Base-by-base conservation (phyloP, 1,284 basidiomycete species). In the Puccinia novopanici region DNA sequence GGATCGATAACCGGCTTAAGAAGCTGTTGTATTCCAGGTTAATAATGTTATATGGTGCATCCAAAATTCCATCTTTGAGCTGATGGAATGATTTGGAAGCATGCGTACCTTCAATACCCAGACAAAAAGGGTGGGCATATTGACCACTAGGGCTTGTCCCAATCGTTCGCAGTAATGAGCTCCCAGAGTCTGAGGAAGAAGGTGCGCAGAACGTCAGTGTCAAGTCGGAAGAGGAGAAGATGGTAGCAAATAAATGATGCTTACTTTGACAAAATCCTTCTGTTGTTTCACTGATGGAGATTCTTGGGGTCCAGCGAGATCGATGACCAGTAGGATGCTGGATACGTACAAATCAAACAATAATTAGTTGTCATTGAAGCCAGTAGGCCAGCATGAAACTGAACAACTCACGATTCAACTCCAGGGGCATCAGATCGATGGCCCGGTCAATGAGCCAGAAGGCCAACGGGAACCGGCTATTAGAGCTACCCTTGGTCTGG, bases 371-470 rank as follows among this genome's bases (percentile, higher is more conserved):
- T 22, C n/a, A n/a, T 30, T 8, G 61, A n/a, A 19, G 17, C 24
- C 9, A 34, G 19, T 52, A 24, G 9, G 13, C 4, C 30, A 1
- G 19, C 17, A 2, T 42, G 30, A 22, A 68, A 17, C 22, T 27
- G 13, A 8, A 24, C 9, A 40, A 61, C 78, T 30, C 42, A 80
- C 78, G 78, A 85, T 82, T 86, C 86, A 27, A 86, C 85, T 45
- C 85, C 85, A 9, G 85, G 84, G 85, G 85, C 86, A 86, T 86
- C 67, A 86, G 78, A 81, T 86, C 86, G 80, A 86, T 85, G 45
- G 84, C 83, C 15, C 84, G 82, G 80, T 87, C 87, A 34, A 87
- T 83, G 71, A 86, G 84, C 86, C 86, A 87, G 19, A 87, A 85
- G 50, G 87, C 86, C 72, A 84, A 86, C 65, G 85, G 84, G 83